Evolutionary conservation across 148 eudicot species (phyloP).

Genomic region (Heliosperma pusillum): DNA sequence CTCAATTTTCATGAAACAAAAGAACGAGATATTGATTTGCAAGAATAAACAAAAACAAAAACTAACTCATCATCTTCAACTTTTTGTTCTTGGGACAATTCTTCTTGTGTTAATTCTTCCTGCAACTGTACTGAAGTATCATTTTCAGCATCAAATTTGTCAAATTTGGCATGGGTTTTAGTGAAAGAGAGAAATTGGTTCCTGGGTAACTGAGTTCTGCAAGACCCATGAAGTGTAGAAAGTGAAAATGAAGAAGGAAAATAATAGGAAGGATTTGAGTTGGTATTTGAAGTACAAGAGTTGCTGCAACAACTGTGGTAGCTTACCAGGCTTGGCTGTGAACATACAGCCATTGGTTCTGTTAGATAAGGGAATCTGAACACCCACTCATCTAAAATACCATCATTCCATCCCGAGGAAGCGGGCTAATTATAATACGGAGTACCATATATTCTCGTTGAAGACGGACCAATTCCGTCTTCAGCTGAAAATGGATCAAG

Average conservation of each 20-base stretch:
- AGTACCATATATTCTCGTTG: no score
- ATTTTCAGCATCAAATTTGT: conserved; percentile 52
- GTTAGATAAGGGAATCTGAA: background rate
- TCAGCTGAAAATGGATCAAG: no score
- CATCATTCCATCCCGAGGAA: no score
- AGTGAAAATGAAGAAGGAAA: conserved; percentile 23
- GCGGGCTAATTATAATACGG: no score
- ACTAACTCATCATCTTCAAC: conserved; percentile 79
- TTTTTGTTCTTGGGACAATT: conserved; percentile 16
- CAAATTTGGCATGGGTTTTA: conserved; percentile 68
- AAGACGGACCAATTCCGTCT: no score
- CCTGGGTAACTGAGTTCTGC: conserved; percentile 35
- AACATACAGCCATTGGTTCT: conserved; percentile 35
- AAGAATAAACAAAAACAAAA: background rate
- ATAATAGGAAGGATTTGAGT: conserved; percentile 18
- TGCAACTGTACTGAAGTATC: conserved; percentile 12
- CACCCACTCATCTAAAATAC: background rate
- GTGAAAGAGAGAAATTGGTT: conserved; percentile 21
- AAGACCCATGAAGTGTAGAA: conserved; percentile 27
- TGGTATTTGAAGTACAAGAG: conserved; percentile 19
- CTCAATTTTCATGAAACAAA: background rate
- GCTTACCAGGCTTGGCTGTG: conserved; percentile 32
- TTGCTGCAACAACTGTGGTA: conserved; percentile 18
- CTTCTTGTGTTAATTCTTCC: conserved; percentile 19
- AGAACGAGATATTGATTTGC: background rate